Percentiles rank a stretch among this genome's conserved stretches.
phyloP scores from a whole-genome alignment of 257 asterid species.

The Solanum piurae region DNA sequence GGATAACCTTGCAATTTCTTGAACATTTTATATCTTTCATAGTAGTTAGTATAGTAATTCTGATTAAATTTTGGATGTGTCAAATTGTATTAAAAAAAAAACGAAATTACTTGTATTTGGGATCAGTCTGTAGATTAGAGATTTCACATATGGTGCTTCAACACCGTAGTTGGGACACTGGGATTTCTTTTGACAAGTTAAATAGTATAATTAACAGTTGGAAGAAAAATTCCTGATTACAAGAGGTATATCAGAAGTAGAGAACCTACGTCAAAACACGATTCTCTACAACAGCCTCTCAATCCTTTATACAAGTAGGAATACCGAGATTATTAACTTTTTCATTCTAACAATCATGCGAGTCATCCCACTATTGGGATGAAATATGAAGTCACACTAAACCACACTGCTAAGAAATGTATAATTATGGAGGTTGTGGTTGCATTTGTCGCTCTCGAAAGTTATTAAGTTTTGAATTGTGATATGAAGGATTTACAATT shows the following conservation, averaged over 20 bases:
- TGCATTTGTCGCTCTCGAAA: not conserved
- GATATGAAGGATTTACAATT: not conserved
- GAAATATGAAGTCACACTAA: not conserved
- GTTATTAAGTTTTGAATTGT: not conserved
- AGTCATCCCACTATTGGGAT: not conserved
- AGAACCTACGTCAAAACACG: not conserved
- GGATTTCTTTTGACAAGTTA: not conserved
- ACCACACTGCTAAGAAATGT: not conserved
- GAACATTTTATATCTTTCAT: not conserved
- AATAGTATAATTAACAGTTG: not conserved
- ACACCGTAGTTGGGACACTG: not conserved
- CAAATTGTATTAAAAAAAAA: not conserved
- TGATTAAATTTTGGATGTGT: not conserved
- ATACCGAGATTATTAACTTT: not conserved
- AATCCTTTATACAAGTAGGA: not conserved
- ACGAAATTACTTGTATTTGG: not conserved
- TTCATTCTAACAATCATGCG: not conserved
- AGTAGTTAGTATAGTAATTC: not conserved
- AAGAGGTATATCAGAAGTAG: not conserved
- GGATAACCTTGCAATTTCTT: not conserved
- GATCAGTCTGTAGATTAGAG: not conserved
- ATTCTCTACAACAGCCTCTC: not conserved
- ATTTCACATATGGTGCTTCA: not conserved
- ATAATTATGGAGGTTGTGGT: not conserved
- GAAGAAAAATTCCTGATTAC: not conserved